A percentile compares a stretch with the other conserved stretches of the same genome.
These are phyloP conservation scores for Russula virescens DNA, from an alignment of 768 basidiomycete genomes.

Conservation along the genomic window DNA sequence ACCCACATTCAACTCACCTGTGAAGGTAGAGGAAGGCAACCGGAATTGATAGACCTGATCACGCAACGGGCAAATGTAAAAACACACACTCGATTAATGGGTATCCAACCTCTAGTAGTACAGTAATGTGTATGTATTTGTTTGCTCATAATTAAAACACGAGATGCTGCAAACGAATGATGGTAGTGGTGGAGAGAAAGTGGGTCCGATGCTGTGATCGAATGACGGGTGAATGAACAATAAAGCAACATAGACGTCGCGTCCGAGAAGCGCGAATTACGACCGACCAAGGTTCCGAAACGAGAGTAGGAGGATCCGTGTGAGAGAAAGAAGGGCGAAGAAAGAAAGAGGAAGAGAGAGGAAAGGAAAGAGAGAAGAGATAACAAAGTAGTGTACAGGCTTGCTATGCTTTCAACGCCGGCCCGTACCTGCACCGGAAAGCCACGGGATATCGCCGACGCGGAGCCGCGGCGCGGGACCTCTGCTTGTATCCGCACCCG, in stretches of 20 bases:
- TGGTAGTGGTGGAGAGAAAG: neutral
- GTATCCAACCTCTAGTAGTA: constrained; percentile 21
- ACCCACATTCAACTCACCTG: too few species aligned
- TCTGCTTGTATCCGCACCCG: neutral
- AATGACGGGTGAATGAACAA: neutral
- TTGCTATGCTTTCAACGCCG: constrained; percentile 10
- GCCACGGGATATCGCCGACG: constrained; percentile 63
- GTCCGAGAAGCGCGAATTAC: neutral
- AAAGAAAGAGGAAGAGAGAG: neutral
- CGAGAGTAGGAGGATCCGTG: neutral
- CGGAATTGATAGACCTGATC: too few species aligned
- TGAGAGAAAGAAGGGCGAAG: neutral
- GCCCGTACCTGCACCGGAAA: constrained; percentile 26
- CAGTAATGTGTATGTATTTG: constrained; percentile 17
- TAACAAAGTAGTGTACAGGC: neutral
- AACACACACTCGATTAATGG: neutral
- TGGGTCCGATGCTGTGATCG: neutral
- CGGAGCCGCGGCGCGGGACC: constrained; percentile 41
- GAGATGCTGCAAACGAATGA: neutral
- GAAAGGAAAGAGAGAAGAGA: neutral
- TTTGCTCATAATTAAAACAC: constrained; percentile 4
- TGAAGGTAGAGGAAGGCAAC: too few species aligned
- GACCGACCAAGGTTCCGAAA: neutral
- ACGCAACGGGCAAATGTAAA: neutral
- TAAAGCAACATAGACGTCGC: neutral